Evolutionary conservation across 306 rosid genomes (phyloP).

Genomic region (Lathyrus tuberosus): DNA sequence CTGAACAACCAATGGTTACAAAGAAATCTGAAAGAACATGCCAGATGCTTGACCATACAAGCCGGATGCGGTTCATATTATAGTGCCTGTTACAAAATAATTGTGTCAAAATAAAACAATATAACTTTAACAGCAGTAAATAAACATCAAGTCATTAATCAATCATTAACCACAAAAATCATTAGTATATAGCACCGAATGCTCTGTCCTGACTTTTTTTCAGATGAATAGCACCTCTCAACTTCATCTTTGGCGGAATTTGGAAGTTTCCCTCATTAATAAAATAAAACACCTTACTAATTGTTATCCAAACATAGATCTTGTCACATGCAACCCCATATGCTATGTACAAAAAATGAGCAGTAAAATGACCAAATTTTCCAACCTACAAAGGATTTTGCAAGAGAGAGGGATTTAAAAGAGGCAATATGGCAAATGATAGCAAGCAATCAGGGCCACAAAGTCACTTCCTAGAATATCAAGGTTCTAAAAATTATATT

Average conservation of each 20-base stretch:
- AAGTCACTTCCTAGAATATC: slow-evolving; percentile 22
- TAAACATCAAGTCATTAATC: slow-evolving; percentile 10
- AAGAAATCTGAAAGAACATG: slow-evolving; percentile 98
- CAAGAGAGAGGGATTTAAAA: slow-evolving; percentile 21
- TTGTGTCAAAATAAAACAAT: slow-evolving; percentile 51
- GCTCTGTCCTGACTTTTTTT: neutral
- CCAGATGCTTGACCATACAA: slow-evolving; percentile 99
- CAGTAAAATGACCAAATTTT: slow-evolving; percentile 24
- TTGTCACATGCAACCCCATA: slow-evolving; percentile 21
- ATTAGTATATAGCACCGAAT: slow-evolving; percentile 15
- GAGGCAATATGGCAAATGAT: slow-evolving; percentile 26
- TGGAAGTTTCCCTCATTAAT: slow-evolving; percentile 17
- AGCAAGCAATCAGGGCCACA: neutral
- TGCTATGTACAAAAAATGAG: slow-evolving; percentile 8
- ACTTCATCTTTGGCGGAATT: slow-evolving; percentile 27
- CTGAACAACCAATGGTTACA: slow-evolving; percentile 96
- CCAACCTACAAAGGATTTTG: slow-evolving; percentile 20
- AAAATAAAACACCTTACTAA: slow-evolving; percentile 9
- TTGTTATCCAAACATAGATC: slow-evolving; percentile 13
- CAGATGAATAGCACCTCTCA: slow-evolving; percentile 29
- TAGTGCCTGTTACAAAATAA: slow-evolving; percentile 74
- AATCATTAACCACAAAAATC: slow-evolving; percentile 30
- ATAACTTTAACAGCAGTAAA: slow-evolving; percentile 20
- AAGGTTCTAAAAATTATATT: slow-evolving; percentile 11
- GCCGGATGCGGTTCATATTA: slow-evolving; percentile 99